These are phyloP conservation scores for Penicillium longicatenatum DNA, from an alignment of 495 filamentous ascomycete species.

Conservation along the genomic window DNA sequence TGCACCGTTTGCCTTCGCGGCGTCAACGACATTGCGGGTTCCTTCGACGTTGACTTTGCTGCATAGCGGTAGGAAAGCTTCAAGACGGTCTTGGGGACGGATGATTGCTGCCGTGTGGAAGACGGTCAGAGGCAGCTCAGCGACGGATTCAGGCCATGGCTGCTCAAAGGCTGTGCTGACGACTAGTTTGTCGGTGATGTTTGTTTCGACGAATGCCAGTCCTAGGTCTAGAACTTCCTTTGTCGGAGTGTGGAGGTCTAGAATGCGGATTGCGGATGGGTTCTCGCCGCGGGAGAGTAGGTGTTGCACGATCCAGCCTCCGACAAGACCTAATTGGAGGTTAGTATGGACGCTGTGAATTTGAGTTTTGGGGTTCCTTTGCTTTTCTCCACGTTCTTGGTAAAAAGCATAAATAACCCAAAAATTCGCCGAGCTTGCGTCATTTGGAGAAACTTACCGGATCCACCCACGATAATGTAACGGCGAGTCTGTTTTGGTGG, in stretches of 20 bases:
- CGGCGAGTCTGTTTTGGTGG: slow-evolving; percentile 56
- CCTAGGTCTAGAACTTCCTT: slow-evolving; percentile 40
- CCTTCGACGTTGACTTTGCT: slow-evolving; percentile 58
- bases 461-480: slow-evolving; percentile 60
- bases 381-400: too few species aligned
- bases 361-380: not conserved
- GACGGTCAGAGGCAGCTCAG: slow-evolving; percentile 53
- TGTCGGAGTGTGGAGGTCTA: slow-evolving; percentile 51
- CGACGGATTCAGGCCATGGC: slow-evolving; percentile 49
- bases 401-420: too few species aligned
- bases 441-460: slow-evolving; percentile 44
- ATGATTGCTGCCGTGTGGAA: slow-evolving; percentile 61
- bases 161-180: slow-evolving; percentile 51
- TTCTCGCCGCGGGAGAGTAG: slow-evolving; percentile 56
- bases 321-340: slow-evolving; percentile 52
- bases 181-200: slow-evolving; percentile 51
- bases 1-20: slow-evolving; percentile 47
- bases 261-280: slow-evolving; percentile 54
- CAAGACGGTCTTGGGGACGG: slow-evolving; percentile 48
- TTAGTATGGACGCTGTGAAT: not conserved
- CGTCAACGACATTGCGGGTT: slow-evolving; percentile 50
- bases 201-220: slow-evolving; percentile 50
- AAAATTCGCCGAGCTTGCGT: not conserved
- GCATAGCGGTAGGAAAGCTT: slow-evolving; percentile 44
- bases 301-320: slow-evolving; percentile 56